phyloP scores from a whole-genome alignment of 2,329 filamentous ascomycete species.

The Onygena corvina region DNA sequence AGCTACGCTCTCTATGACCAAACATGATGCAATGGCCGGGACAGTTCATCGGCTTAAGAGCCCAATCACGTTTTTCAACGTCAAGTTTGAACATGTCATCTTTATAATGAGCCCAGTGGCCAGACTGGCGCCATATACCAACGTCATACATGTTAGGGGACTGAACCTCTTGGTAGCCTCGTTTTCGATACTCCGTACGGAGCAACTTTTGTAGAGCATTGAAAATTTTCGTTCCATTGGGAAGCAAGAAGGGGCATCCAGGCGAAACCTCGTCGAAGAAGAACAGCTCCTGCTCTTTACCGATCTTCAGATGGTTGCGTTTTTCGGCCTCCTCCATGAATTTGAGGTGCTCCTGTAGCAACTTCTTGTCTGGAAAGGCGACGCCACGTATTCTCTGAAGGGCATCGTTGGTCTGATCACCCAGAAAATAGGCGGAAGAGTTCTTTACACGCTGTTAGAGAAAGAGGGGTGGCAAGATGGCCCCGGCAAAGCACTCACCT shows the following conservation, averaged over 20 bases:
- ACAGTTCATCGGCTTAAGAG: constrained; percentile 96
- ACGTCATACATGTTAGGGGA: constrained; percentile 96
- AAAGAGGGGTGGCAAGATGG: background rate
- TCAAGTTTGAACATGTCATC: constrained; percentile 92
- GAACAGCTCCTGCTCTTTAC: constrained; percentile 91
- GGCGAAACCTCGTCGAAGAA: constrained; percentile 94
- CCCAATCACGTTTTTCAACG: constrained; percentile 70
- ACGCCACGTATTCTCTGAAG: constrained; percentile 94
- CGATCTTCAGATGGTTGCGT: constrained; percentile 87
- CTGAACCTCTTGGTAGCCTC: constrained; percentile 88
- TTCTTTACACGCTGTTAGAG: constrained; percentile 39
- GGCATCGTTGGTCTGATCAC: constrained; percentile 85
- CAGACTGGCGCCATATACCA: constrained; percentile 83
- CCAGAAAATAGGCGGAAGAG: constrained; percentile 80
- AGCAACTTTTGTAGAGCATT: constrained; percentile 75
- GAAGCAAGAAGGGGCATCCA: constrained; percentile 82
- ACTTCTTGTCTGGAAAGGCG: constrained; percentile 93
- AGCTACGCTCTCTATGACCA: constrained; percentile 68
- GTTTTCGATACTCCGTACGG: constrained; percentile 77
- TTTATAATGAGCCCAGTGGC: constrained; percentile 86
- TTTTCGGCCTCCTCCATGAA: constrained; percentile 97
- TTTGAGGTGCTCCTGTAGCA: constrained; percentile 82
- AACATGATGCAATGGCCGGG: constrained; percentile 89
- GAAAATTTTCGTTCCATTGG: constrained; percentile 86
- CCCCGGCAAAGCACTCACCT: constrained; percentile 35